phyloP scores from a whole-genome alignment of 2,329 filamentous ascomycete species.

The Knufia petricola region DNA sequence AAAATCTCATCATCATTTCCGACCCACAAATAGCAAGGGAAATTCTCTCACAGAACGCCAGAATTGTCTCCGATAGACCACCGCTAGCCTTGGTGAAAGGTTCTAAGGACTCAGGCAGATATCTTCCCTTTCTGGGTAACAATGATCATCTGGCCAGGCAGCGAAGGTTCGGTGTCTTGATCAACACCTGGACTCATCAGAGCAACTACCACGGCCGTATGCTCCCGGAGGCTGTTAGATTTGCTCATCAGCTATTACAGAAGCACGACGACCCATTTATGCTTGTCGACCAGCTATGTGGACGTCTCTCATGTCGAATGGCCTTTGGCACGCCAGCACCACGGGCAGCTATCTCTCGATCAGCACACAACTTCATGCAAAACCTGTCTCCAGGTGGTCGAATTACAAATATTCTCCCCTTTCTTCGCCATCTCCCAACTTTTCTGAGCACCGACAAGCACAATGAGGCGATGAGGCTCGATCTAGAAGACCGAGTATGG shows the following conservation, averaged over 20 bases:
- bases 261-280: background rate
- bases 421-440: background rate
- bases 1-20: constrained; percentile 30
- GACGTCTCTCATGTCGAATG: constrained; percentile 2
- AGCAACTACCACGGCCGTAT: constrained; percentile 7
- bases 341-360: background rate
- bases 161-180: constrained; percentile 2
- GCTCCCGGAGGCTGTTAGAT: background rate
- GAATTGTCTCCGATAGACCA: constrained; percentile 29
- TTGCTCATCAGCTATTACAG: background rate
- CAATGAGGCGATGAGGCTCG: background rate
- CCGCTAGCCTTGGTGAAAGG: constrained; percentile 7
- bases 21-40: constrained; percentile 35
- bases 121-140: constrained; percentile 6
- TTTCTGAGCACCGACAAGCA: background rate
- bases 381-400: constrained; percentile 7
- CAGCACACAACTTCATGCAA: constrained; percentile 7
- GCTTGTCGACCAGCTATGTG: constrained; percentile 2
- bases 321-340: constrained; percentile 5
- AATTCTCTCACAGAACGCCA: constrained; percentile 32
- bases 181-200: constrained; percentile 1
- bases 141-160: constrained; percentile 4
- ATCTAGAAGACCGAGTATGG: constrained; percentile 1
- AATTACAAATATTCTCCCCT: constrained; percentile 2
- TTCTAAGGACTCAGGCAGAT: constrained; percentile 6